Evolutionary conservation across 1,284 basidiomycete genomes (phyloP).

Genomic region (Sanghuangporus baumii): DNA sequence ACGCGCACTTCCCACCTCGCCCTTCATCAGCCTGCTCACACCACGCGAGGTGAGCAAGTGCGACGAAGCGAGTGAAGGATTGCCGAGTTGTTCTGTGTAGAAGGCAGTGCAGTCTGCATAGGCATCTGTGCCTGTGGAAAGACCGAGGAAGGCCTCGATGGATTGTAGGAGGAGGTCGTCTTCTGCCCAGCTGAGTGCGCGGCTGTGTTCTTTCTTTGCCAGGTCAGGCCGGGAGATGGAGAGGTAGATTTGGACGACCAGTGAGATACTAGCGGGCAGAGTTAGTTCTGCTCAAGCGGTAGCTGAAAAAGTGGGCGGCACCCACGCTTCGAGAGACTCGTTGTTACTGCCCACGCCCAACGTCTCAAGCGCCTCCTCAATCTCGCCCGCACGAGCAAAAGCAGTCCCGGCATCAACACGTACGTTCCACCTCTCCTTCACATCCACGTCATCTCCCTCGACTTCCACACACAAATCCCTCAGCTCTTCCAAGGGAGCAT

Average conservation of each 20-base stretch:
- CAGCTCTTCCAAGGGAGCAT: slow-evolving; percentile 71
- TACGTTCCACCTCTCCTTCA: slow-evolving; percentile 60
- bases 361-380: slow-evolving; percentile 88
- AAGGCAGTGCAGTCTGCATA: slow-evolving; percentile 76
- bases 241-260: slow-evolving; percentile 81
- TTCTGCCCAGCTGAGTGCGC: slow-evolving; percentile 80
- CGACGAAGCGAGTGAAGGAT: slow-evolving; percentile 74
- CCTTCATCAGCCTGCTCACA: slow-evolving; percentile 75
- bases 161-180: slow-evolving; percentile 87
- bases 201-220: slow-evolving; percentile 79
- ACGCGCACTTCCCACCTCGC: slow-evolving; percentile 77
- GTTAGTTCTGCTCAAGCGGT: neutral
- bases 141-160: slow-evolving; percentile 83
- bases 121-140: slow-evolving; percentile 71
- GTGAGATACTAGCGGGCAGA: slow-evolving; percentile 53
- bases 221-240: slow-evolving; percentile 81
- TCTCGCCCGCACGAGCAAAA: slow-evolving; percentile 76
- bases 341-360: slow-evolving; percentile 65
- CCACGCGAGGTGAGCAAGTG: slow-evolving; percentile 79
- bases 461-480: slow-evolving; percentile 83
- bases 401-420: slow-evolving; percentile 79
- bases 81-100: slow-evolving; percentile 87
- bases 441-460: slow-evolving; percentile 64
- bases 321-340: slow-evolving; percentile 83
- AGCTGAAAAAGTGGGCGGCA: slow-evolving; percentile 18